Conservation (phyloP, 139 green algal species). For the Dunaliella sp. region DNA sequence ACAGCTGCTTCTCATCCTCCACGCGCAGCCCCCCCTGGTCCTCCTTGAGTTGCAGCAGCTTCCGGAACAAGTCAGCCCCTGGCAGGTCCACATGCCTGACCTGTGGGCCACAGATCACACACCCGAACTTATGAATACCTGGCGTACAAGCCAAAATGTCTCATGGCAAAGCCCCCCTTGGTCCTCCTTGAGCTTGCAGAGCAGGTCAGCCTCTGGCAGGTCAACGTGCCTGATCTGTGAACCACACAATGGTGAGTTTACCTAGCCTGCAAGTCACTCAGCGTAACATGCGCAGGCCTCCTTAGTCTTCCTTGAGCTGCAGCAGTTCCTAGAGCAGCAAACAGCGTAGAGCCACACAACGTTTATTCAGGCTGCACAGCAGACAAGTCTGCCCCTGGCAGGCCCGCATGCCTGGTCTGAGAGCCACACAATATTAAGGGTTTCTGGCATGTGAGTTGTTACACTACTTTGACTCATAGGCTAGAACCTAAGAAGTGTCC, state of each 20-base stretch:
- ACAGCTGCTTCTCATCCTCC: slow-evolving; percentile 86
- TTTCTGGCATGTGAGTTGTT: too few relatives aligned
- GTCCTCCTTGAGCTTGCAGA: slow-evolving; percentile 80
- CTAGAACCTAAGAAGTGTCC: too few relatives aligned
- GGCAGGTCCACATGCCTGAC: slow-evolving; percentile 79
- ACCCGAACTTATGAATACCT: too few relatives aligned
- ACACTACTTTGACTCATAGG: too few relatives aligned
- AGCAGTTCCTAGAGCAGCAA: slow-evolving; percentile 86
- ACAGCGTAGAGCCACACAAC: slow-evolving; percentile 70
- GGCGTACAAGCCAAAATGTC: too few relatives aligned
- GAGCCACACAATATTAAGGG: too few relatives aligned
- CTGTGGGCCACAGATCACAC: too few relatives aligned
- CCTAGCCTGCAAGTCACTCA: too few relatives aligned
- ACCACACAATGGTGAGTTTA: too few relatives aligned
- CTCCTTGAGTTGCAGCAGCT: slow-evolving; percentile 84
- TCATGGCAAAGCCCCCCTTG: slow-evolving; percentile 72
- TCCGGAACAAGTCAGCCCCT: slow-evolving; percentile 76
- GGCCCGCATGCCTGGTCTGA: slow-evolving; percentile 79
- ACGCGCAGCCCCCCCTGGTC: slow-evolving; percentile 72
- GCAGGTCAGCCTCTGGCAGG: slow-evolving; percentile 68
- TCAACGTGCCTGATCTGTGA: slow-evolving; percentile 81
- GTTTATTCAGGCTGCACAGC: slow-evolving; percentile 86
- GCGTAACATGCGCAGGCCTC: slow-evolving; percentile 70
- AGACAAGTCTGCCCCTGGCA: slow-evolving; percentile 75
- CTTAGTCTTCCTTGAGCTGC: slow-evolving; percentile 67